Evolutionary conservation across 345 rosid species (phyloP).

Genomic region (Draba incana): DNA sequence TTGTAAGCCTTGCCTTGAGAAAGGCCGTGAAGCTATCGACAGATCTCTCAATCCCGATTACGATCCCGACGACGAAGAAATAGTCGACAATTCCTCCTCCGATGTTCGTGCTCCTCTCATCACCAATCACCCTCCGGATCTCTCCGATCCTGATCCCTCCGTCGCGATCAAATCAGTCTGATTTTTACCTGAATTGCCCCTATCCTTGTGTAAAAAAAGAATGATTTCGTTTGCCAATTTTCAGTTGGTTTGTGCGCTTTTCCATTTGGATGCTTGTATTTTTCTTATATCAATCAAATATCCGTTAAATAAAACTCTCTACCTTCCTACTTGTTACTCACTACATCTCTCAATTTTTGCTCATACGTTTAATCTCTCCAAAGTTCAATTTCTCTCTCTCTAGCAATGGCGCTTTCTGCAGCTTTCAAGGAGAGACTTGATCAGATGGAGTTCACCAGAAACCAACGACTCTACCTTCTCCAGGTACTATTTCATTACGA

Average conservation of each 20-base stretch:
- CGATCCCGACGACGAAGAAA: constrained; percentile 75
- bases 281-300: neutral
- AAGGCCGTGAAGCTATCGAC: constrained; percentile 78
- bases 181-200: constrained; percentile 15
- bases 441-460: constrained; percentile 67
- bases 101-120: constrained; percentile 52
- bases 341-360: too few relatives aligned
- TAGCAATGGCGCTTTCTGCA: constrained; percentile 61
- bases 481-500: constrained; percentile 47
- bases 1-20: constrained; percentile 78
- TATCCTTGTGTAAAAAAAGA: constrained; percentile 12
- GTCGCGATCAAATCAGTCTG: constrained; percentile 45
- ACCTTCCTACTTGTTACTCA: too few relatives aligned
- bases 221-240: constrained; percentile 10
- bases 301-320: too few relatives aligned
- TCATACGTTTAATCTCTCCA: neutral
- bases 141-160: constrained; percentile 34
- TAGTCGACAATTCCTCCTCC: constrained; percentile 31
- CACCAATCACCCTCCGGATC: constrained; percentile 26
- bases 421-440: constrained; percentile 73
- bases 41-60: constrained; percentile 79
- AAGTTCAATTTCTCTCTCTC: constrained; percentile 20
- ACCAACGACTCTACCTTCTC: constrained; percentile 61
- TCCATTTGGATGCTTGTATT: neutral
- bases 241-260: neutral